A percentile compares a stretch with the other conserved stretches of the same genome.
Conservation (phyloP, 805 yeast genomes). For the Wickerhamiella siamensis region DNA sequence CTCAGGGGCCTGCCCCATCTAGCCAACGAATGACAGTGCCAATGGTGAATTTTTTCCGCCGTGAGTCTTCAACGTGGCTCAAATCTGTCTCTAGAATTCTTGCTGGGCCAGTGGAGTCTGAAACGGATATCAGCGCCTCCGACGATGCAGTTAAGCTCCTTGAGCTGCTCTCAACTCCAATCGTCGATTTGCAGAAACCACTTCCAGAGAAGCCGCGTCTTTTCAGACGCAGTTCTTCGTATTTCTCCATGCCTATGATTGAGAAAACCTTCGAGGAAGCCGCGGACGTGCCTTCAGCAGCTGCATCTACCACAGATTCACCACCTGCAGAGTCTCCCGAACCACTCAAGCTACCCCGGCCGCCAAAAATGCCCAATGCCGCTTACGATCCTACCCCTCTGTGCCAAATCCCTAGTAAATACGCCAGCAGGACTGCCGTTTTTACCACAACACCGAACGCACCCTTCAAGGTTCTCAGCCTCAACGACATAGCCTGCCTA, state of each 20-base stretch:
- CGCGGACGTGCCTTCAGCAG: constrained; percentile 4
- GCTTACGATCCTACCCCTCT: constrained; percentile 37
- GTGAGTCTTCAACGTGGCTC: constrained; percentile 3
- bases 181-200: constrained; percentile 13
- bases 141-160: constrained; percentile 1
- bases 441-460: constrained; percentile 59
- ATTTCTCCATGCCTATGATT: constrained; percentile 21
- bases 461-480: constrained; percentile 74
- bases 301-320: not conserved
- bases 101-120: not conserved
- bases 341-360: no score
- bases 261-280: constrained; percentile 14
- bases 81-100: not conserved
- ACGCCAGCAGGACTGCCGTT: constrained; percentile 56
- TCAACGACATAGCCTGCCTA: constrained; percentile 79
- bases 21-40: constrained; percentile 1
- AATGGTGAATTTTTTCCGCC: constrained; percentile 1
- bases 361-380: not conserved
- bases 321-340: no score
- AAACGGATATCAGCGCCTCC: not conserved
- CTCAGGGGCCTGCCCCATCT: not conserved
- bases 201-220: not conserved
- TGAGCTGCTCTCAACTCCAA: not conserved
- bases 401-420: constrained; percentile 45
- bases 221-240: not conserved